Conservation (phyloP, 2,329 filamentous ascomycete genomes). For the Geosmithia flava region DNA sequence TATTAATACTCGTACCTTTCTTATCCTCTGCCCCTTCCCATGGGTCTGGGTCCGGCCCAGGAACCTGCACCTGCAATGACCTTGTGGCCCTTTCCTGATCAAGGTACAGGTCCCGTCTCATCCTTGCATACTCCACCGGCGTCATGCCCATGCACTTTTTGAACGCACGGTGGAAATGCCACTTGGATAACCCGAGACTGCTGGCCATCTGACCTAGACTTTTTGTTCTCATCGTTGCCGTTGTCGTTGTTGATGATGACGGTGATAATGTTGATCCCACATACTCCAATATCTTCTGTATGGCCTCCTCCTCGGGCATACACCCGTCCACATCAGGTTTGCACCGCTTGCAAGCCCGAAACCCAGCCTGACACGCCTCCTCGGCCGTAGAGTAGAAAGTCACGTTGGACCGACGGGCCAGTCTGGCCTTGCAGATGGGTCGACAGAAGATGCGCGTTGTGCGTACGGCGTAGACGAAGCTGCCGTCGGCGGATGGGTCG, state of each 20-base stretch:
- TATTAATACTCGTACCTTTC: too few species aligned
- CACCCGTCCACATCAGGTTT: slow-evolving; percentile 25
- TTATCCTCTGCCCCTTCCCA: too few species aligned
- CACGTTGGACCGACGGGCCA: slow-evolving; percentile 49
- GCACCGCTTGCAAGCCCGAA: slow-evolving; percentile 46
- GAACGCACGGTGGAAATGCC: slow-evolving; percentile 47
- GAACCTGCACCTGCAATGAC: too few species aligned
- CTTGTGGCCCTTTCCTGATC: too few species aligned
- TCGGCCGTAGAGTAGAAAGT: slow-evolving; percentile 33
- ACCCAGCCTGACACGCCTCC: slow-evolving; percentile 34
- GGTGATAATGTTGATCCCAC: slow-evolving; percentile 4
- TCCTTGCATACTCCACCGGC: slow-evolving; percentile 18
- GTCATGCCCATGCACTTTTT: slow-evolving; percentile 41
- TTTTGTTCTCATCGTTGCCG: slow-evolving; percentile 6
- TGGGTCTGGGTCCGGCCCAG: too few species aligned
- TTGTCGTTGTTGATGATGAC: not conserved
- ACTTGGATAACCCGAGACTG: slow-evolving; percentile 38
- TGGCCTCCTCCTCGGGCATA: slow-evolving; percentile 30
- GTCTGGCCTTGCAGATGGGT: slow-evolving; percentile 45
- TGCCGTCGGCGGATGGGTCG: slow-evolving; percentile 20
- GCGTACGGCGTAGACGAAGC: slow-evolving; percentile 29
- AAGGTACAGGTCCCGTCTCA: not conserved
- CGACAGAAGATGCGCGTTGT: slow-evolving; percentile 44
- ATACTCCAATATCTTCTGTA: slow-evolving; percentile 24
- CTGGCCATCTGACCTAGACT: slow-evolving; percentile 34